phyloP scores from a whole-genome alignment of 202 grass and related monocot genomes.

The Schoenoplectus tabernaemontani region DNA sequence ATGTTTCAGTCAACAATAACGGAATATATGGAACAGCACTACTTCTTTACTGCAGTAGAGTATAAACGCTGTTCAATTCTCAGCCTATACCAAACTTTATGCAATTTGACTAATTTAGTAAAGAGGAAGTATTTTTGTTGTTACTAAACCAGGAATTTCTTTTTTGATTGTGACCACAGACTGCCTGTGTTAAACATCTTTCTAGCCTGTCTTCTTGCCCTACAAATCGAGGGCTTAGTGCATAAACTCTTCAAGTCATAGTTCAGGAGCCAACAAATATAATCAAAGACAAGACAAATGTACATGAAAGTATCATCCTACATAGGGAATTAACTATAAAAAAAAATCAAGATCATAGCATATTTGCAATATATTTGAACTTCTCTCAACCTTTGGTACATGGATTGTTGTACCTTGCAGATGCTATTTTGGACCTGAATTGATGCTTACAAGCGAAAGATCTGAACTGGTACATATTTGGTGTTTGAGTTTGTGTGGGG shows the following conservation, averaged over 20 bases:
- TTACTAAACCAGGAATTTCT: not conserved
- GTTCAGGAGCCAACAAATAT: not conserved
- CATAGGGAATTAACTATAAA: not conserved
- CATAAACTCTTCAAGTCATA: too few species aligned
- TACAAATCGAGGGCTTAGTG: too few species aligned
- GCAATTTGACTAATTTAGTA: not conserved
- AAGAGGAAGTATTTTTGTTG: not conserved
- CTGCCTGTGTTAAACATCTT: too few species aligned
- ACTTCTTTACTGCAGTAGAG: not conserved
- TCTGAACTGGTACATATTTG: not conserved
- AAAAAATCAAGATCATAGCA: not conserved
- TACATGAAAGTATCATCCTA: not conserved
- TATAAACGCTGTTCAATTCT: not conserved
- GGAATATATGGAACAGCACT: not conserved
- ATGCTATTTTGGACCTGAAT: not conserved
- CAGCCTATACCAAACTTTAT: not conserved
- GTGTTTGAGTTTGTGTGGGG: not conserved
- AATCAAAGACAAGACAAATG: not conserved
- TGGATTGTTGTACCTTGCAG: not conserved
- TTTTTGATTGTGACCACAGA: too few species aligned
- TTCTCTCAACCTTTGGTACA: not conserved
- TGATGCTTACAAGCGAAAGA: not conserved
- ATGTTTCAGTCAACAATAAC: not conserved
- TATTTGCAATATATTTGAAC: not conserved
- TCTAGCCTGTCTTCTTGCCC: too few species aligned